Base-by-base conservation (phyloP, 179 eudicot species). In the Kewa caespitosa region DNA sequence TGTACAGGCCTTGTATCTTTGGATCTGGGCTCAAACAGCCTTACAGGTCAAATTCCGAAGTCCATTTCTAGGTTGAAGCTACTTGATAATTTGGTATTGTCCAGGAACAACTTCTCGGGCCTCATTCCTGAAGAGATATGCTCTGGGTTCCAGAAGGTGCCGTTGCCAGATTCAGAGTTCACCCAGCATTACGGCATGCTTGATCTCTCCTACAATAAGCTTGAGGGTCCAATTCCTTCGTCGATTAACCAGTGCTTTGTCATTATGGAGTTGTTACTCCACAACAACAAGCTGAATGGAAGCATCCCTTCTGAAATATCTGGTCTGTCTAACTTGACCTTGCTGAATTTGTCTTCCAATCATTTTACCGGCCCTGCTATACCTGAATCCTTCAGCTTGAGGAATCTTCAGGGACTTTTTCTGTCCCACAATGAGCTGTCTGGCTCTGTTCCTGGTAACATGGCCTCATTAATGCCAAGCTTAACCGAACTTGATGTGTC, bases 181-280 rank as follows among this genome's bases (percentile, higher is more conserved):
- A 76, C 73, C 32, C 98, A 94, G 86, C 98, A 94, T 74, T 94
- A 92, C 46, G 98, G 98, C 46, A 82, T 85, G 98, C 97, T 94
- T 75, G 97, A 94, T 87, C 83, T 94, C 62, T 94, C 98, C 41
- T 65, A 87, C 74, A 94, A 94, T 66, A 82, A 82, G 74, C 80
- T 94, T 38, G 85, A 72, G 36, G 97, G 97, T 57, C 78, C 89
- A 10, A 94, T 94, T 81, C 97, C 98, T 12, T 62, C 82, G 43
- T 82, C 97, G 36, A 88, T 94, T 52, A 64, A 83, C 73, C 72
- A 81, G 38, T 94, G 98, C 80, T 72, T 67, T 48, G 83, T 94
- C 6, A 73, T 88, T n/a, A 86, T 80, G 43, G 94, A 90, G 78
- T 76, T 94, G 60, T 78, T 83, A 23, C 71, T 94, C 70, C 85